These are phyloP conservation scores for Ilex aquifolium DNA, from an alignment of 257 asterid species.

Conservation along the genomic window DNA sequence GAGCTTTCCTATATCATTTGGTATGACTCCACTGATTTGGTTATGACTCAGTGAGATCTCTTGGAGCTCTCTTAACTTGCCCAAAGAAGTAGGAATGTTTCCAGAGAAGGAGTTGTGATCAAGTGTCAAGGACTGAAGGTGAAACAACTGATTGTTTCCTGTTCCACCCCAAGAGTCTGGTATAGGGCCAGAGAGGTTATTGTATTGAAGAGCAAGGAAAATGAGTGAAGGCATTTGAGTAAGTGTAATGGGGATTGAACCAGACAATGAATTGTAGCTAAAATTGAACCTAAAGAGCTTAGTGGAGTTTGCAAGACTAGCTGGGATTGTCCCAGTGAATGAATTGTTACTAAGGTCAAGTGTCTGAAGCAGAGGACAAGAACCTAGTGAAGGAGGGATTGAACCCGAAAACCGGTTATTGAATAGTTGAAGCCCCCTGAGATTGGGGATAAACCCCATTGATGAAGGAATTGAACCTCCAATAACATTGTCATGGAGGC, in stretches of 20 bases:
- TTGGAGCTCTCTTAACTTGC: slow-evolving; percentile 26
- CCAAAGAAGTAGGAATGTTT: slow-evolving; percentile 40
- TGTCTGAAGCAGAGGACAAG: slow-evolving; percentile 66
- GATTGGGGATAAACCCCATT: slow-evolving; percentile 63
- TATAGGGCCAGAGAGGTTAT: slow-evolving; percentile 59
- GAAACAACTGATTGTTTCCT: slow-evolving; percentile 21
- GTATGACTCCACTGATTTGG: slow-evolving; percentile 36
- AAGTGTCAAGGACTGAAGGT: slow-evolving; percentile 45
- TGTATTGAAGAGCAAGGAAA: slow-evolving; percentile 51
- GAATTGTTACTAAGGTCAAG: slow-evolving; percentile 75
- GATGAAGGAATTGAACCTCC: slow-evolving; percentile 72
- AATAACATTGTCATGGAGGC: slow-evolving; percentile 84
- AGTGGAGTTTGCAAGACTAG: slow-evolving; percentile 51
- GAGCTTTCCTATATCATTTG: slow-evolving; percentile 35
- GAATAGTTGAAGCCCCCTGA: slow-evolving; percentile 82
- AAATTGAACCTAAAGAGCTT: slow-evolving; percentile 67
- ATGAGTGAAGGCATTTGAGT: slow-evolving; percentile 46
- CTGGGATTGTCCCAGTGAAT: slow-evolving; percentile 55
- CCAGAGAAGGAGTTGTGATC: slow-evolving; percentile 54
- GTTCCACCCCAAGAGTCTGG: slow-evolving; percentile 59
- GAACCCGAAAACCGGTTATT: slow-evolving; percentile 77
- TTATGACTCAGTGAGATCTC: slow-evolving; percentile 37
- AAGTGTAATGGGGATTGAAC: slow-evolving; percentile 56
- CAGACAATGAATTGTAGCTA: slow-evolving; percentile 67
- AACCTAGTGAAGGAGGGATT: slow-evolving; percentile 70